These are phyloP conservation scores for Nevesoporus exiguus DNA, from an alignment of 768 basidiomycete species.

Conservation along the genomic window DNA sequence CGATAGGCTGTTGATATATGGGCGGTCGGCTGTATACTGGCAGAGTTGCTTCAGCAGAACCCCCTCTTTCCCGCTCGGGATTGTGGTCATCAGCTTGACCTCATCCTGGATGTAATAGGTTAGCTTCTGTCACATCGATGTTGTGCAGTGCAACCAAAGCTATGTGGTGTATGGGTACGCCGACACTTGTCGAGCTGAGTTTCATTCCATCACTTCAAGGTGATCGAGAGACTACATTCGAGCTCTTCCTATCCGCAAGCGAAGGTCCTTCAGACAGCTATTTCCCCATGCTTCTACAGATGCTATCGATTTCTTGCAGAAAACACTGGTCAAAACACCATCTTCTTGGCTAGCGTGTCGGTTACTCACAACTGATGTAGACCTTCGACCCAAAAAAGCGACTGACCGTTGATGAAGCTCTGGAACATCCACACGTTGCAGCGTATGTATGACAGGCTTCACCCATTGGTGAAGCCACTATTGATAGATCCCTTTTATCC, in stretches of 20 bases:
- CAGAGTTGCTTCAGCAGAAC: slow-evolving; percentile 76
- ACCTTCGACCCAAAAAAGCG: slow-evolving; percentile 90
- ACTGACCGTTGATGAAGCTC: slow-evolving; percentile 75
- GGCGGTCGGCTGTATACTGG: slow-evolving; percentile 74
- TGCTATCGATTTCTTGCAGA: slow-evolving; percentile 69
- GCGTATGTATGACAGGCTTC: slow-evolving; percentile 54
- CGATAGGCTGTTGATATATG: slow-evolving; percentile 65
- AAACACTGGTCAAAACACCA: slow-evolving; percentile 52
- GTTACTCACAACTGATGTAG: slow-evolving; percentile 27
- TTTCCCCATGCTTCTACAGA: slow-evolving; percentile 76
- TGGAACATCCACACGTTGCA: slow-evolving; percentile 78
- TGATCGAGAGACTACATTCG: slow-evolving; percentile 87
- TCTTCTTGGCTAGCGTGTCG: slow-evolving; percentile 28
- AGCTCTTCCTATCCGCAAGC: slow-evolving; percentile 78
- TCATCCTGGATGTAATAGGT: slow-evolving; percentile 88
- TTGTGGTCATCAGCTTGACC: slow-evolving; percentile 83
- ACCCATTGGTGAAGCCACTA: background rate
- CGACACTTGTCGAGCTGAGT: slow-evolving; percentile 87
- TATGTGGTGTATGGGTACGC: slow-evolving; percentile 51
- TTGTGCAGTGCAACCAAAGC: slow-evolving; percentile 16
- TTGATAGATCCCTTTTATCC: slow-evolving; percentile 8
- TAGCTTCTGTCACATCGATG: background rate
- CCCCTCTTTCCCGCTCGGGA: slow-evolving; percentile 87
- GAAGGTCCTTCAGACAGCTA: slow-evolving; percentile 61
- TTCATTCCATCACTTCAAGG: slow-evolving; percentile 83